Base-by-base conservation (phyloP, 1,284 basidiomycete genomes). In the Microbotryomycetes sp. region DNA sequence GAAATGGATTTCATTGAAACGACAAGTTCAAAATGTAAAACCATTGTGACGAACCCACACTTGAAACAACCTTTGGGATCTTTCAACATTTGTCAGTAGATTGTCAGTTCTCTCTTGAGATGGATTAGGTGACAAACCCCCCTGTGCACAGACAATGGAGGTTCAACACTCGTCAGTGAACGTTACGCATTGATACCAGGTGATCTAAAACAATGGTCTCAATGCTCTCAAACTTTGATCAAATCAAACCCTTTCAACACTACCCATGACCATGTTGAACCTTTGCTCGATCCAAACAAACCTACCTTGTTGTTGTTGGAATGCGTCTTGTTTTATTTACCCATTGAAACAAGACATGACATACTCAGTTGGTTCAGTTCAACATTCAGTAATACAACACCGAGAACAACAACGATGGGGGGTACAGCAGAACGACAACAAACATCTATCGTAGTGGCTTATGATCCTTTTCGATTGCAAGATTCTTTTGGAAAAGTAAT, bases 1-100 rank as follows among this genome's bases (percentile, higher is more conserved):
- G 94, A 98, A 72, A 75, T 97, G 26, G 94, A 98, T 76, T 94
- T 97, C 71, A 79, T 85, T 0, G 88, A 93, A 72, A 82, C 88
- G 55, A 92, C 90, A 0, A 81, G 79, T 14, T 84, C 83, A 71
- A 98, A 98, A 79, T 85, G 86, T 1, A 86, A 88, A 81, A 79
- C 84, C 3, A 90, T 97, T 66, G 80, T 81, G 46, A 86, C 86
- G 74, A 87, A 82, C 71, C 80, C 79, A 58, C 82, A 81, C 15
- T 78, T 94, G 30, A 80, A 79, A 58, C 69, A 73, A 0, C 72
- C 79, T 3, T 74, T 90, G 26, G 86, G 87, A 1, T 74, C 75
- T 16, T 49, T 71, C 36, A 68, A 62, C 19, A 68, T 74, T 7
- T 70, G 73, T 76, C 45, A 49, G 73, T 52, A 16, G 7, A 6